A percentile compares a stretch with the other conserved stretches of the same genome.
phyloP scores from a whole-genome alignment of 2,329 filamentous ascomycete species.

The Aspergillus uvarum region DNA sequence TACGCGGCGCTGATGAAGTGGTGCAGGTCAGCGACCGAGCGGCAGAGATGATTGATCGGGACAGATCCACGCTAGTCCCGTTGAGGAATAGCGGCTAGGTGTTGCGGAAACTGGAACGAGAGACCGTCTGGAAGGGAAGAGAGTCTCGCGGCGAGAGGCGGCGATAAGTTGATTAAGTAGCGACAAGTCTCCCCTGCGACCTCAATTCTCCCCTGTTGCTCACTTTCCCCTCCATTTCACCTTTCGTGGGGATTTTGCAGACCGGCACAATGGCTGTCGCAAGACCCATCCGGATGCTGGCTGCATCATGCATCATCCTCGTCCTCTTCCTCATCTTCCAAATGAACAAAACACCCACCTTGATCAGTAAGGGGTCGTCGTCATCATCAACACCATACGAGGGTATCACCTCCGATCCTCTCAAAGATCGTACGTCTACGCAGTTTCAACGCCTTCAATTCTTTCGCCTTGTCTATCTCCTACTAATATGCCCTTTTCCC shows the following conservation, averaged over 20 bases:
- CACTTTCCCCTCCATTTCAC: constrained; percentile 17
- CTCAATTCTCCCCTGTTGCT: constrained; percentile 2
- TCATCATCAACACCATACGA: constrained; percentile 34
- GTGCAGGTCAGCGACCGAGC: constrained; percentile 3
- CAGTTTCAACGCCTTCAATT: background rate
- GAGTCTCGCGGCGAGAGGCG: background rate
- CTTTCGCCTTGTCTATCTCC: background rate
- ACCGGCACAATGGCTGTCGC: constrained; percentile 71
- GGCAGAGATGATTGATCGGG: background rate
- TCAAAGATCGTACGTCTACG: constrained; percentile 71
- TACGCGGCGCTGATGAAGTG: constrained; percentile 19
- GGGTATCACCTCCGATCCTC: constrained; percentile 76
- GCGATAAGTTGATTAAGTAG: constrained; percentile 1
- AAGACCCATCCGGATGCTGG: constrained; percentile 78
- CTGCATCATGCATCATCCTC: constrained; percentile 67
- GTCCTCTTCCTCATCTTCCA: constrained; percentile 79
- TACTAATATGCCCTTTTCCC: constrained; percentile 18
- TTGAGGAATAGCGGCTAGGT: constrained; percentile 23
- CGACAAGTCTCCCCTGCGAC: constrained; percentile 5
- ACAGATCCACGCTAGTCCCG: constrained; percentile 24
- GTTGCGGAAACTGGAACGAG: too few relatives aligned
- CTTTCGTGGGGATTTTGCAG: constrained; percentile 16
- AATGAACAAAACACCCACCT: constrained; percentile 56
- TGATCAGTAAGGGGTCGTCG: constrained; percentile 42
- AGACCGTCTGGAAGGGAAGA: too few relatives aligned